These are phyloP conservation scores for Suillus occidentalis DNA, from an alignment of 768 basidiomycete genomes.

Conservation along the genomic window DNA sequence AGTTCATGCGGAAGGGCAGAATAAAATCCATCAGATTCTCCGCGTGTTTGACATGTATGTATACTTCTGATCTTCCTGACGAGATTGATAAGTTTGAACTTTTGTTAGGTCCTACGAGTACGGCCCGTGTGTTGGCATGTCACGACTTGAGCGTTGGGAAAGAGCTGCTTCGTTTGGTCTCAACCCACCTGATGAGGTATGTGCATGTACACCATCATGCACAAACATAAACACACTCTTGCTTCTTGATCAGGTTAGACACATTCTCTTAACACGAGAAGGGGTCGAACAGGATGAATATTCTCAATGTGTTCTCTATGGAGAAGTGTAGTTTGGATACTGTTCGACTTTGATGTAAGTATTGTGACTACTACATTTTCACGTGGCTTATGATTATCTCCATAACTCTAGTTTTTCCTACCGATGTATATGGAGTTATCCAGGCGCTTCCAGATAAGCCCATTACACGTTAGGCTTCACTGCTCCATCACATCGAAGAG, in stretches of 20 bases:
- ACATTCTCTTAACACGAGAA: constrained; percentile 73
- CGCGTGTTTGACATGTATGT: constrained; percentile 76
- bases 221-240: not conserved
- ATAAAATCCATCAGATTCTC: constrained; percentile 68
- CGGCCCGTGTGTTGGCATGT: constrained; percentile 77
- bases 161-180: constrained; percentile 77
- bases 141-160: constrained; percentile 87
- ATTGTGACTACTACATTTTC: too few species aligned
- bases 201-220: constrained; percentile 14
- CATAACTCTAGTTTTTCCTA: not conserved
- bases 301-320: constrained; percentile 62
- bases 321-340: constrained; percentile 26
- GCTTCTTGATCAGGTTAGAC: constrained; percentile 55
- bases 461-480: not conserved
- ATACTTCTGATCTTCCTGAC: not conserved
- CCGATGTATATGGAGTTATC: not conserved
- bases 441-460: not conserved
- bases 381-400: not conserved
- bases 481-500: not conserved
- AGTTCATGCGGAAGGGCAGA: constrained; percentile 70
- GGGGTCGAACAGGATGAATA: constrained; percentile 55
- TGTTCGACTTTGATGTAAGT: not conserved
- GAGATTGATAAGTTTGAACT: constrained; percentile 8
- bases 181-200: constrained; percentile 75
- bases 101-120: constrained; percentile 66